Evolutionary conservation across 1,284 basidiomycete species (phyloP), one percentile per base, ranked within the genome.

Genomic region (Apiotrichum sp.): DNA sequence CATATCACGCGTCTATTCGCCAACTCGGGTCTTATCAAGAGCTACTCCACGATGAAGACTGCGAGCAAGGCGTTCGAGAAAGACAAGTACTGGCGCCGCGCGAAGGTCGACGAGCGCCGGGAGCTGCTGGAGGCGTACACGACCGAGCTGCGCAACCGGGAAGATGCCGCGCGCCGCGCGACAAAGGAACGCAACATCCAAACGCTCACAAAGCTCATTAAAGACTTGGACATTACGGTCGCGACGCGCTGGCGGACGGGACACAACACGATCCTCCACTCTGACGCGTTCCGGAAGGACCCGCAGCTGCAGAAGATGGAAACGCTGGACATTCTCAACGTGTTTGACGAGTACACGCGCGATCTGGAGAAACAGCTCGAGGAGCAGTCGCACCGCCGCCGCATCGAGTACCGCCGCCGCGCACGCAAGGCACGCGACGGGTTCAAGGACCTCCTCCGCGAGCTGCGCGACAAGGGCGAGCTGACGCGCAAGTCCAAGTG

Each of bases 101-200:
- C 84, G 65, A 80, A 91, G 47, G 87, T 90, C 70, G 82, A 86
- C 4, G 93, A 97, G 77, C 80, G 91, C 53, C 85, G 79, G 65
- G 80, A 87, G 51, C 84, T 97, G 55, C 92, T 95, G 60, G 89
- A 93, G 56, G 93, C 96, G 72, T 92, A 93, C 69, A 83, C 93
- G 8, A 64, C 81, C 3, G 89, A 92, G 65, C 79, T 96, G 56
- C 88, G 87, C 71, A 82, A 86, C 55, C 84, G 86, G 56, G 90
- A 96, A 80, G 84, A 89, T 78, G 88, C 89, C 65, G 48, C 44
- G 22, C 40, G 35, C 36, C 81, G 87, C 47, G 85, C 87, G 16
- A 75, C 86, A 6, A 84, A 89, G 50, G 77, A 83, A 32, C 84
- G 86, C 45, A 88, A 88, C 65, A 83, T 92, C 60, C 80, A 82